Evolutionary conservation across 2,329 filamentous ascomycete species (phyloP).

Genomic region (Neonectria punicea): DNA sequence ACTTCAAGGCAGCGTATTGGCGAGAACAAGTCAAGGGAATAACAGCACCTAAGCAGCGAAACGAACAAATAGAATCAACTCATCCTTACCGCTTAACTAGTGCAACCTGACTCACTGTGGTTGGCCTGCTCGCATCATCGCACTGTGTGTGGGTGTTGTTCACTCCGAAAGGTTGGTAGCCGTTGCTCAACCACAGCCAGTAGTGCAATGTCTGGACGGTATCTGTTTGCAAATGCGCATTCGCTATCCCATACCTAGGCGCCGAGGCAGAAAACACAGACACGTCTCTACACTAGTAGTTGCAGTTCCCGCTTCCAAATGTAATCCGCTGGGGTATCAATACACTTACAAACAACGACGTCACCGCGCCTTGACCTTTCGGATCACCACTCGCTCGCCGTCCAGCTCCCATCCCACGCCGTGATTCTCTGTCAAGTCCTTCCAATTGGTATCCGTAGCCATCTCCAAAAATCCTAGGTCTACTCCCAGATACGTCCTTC

Average conservation of each 20-base stretch:
- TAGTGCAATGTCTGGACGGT: not conserved
- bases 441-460: constrained; percentile 76
- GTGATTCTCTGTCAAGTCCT: constrained; percentile 72
- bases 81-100: not conserved
- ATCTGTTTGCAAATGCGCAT: not conserved
- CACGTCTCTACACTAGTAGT: constrained; percentile 1
- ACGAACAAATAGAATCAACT: not conserved
- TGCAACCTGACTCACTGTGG: not conserved
- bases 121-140: not conserved
- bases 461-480: constrained; percentile 76
- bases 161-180: not conserved
- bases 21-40: not conserved
- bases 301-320: constrained; percentile 19
- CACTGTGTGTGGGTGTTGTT: not conserved
- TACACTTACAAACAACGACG: constrained; percentile 15
- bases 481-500: constrained; percentile 80
- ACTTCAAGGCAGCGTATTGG: not conserved
- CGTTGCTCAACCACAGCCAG: not conserved
- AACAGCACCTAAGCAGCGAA: not conserved
- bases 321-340: constrained; percentile 16
- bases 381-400: constrained; percentile 79
- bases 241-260: not conserved
- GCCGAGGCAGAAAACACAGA: constrained; percentile 5
- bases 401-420: constrained; percentile 88
- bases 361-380: constrained; percentile 61